Percentiles rank a stretch among this genome's conserved stretches.
These are phyloP conservation scores for Paraphoma sp. DNA, from an alignment of 2,329 filamentous ascomycete genomes.

Conservation along the genomic window DNA sequence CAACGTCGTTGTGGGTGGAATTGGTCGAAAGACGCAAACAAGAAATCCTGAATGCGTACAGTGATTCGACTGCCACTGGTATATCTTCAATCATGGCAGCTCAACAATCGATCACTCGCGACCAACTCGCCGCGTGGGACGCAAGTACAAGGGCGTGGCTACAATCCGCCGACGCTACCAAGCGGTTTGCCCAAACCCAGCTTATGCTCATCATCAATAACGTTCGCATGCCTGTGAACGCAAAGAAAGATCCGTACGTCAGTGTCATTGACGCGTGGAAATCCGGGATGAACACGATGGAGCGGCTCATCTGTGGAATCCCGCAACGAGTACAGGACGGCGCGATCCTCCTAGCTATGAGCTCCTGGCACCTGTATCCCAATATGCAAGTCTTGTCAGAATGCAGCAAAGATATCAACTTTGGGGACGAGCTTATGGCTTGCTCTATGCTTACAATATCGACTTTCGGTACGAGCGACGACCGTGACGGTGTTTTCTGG, in stretches of 20 bases:
- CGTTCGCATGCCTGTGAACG: slow-evolving; percentile 5
- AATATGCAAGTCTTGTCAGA: slow-evolving; percentile 2
- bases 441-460: background rate
- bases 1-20: slow-evolving; percentile 46
- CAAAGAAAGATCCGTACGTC: background rate
- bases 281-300: slow-evolving; percentile 6
- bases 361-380: slow-evolving; percentile 24
- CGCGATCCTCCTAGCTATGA: slow-evolving; percentile 11
- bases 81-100: slow-evolving; percentile 29
- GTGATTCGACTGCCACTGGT: background rate
- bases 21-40: slow-evolving; percentile 28
- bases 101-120: slow-evolving; percentile 3
- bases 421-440: background rate
- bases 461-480: background rate
- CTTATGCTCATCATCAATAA: slow-evolving; percentile 19
- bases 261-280: slow-evolving; percentile 15
- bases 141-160: slow-evolving; percentile 19
- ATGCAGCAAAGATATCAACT: background rate
- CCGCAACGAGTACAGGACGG: slow-evolving; percentile 12
- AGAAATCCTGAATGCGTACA: background rate
- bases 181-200: slow-evolving; percentile 10
- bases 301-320: slow-evolving; percentile 8
- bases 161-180: slow-evolving; percentile 12
- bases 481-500: background rate
- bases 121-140: slow-evolving; percentile 20